Base-by-base conservation (phyloP, 1,284 basidiomycete species). In the Abortiporus biennis region DNA sequence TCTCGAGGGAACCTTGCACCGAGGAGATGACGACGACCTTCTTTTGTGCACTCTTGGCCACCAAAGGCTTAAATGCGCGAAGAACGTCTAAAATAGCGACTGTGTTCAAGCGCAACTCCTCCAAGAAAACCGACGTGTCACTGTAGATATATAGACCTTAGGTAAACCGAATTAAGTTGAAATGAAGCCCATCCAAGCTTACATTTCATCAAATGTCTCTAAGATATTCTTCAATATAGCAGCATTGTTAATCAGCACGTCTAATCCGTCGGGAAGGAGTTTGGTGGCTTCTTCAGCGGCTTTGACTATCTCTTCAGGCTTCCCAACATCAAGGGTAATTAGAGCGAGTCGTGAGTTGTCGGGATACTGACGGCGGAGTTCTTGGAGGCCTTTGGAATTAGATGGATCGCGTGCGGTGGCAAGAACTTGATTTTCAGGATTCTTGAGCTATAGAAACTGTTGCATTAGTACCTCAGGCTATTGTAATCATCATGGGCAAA, bases 371-470 rank as follows among this genome's bases (percentile, higher is more conserved):
- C 15, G n/a, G 1, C 15, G 13, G 30, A 44, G 25, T 2, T 29
- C 8, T 1, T 39, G 23, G 9, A 44, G 29, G 12, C 19, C 11
- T 8, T 31, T 15, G 19, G 36, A 30, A 6, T 24, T 16, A 3
- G 19, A 21, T 6, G 36, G 36, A 15, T 39, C 30, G 16, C 42
- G 42, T 3, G 36, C 31, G 17, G 36, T 36, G 16, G 36, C 42
- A 4, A 44, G 17, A 4, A 44, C 37, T 6, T 25, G 4, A 25
- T 38, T 39, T 6, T 36, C 8, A 2, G 42, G 36, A 15, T 44
- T 31, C 15, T 44, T 32, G 8, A 44, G 37, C 42, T 44, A 23
- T 22, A 33, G n/a, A n/a, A n/a, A n/a, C n/a, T n/a, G n/a, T n/a
- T n/a, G n/a, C n/a, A n/a, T n/a, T n/a, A n/a, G n/a, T n/a, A n/a